These are phyloP conservation scores for Acmispon strigosus DNA, from an alignment of 306 rosid genomes.

Conservation along the genomic window DNA sequence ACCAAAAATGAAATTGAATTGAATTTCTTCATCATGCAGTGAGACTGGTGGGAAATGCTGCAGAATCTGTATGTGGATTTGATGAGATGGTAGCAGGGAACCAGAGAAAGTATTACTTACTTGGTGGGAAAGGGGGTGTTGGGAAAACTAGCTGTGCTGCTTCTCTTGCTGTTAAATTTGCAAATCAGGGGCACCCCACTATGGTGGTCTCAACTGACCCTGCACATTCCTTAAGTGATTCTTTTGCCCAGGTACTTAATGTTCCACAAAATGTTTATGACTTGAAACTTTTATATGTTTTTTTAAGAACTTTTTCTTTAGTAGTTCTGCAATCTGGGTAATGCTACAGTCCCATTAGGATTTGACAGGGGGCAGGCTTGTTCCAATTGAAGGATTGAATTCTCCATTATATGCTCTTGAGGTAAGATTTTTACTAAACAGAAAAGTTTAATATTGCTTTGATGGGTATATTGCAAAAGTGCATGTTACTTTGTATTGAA, in stretches of 20 bases:
- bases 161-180: conserved; percentile 70
- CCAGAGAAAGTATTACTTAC: conserved; percentile 31
- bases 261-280: not conserved
- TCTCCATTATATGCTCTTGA: conserved; percentile 83
- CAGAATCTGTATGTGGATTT: conserved; percentile 30
- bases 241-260: conserved; percentile 67
- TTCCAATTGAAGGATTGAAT: conserved; percentile 68
- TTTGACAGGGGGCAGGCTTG: conserved; percentile 82
- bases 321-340: conserved; percentile 15
- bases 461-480: not conserved
- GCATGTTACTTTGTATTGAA: not conserved
- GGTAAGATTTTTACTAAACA: conserved; percentile 30
- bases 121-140: conserved; percentile 39
- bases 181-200: conserved; percentile 85
- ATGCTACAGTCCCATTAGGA: conserved; percentile 30
- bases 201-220: conserved; percentile 91
- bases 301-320: not conserved
- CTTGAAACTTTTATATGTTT: not conserved
- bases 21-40: conserved; percentile 8
- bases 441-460: not conserved
- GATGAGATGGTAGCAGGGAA: conserved; percentile 30
- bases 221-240: conserved; percentile 90
- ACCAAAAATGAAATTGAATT: too few species aligned
- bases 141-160: conserved; percentile 44
- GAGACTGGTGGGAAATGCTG: conserved; percentile 18